Evolutionary conservation across 257 asterid species (phyloP).

Genomic region (Mitragyna speciosa): DNA sequence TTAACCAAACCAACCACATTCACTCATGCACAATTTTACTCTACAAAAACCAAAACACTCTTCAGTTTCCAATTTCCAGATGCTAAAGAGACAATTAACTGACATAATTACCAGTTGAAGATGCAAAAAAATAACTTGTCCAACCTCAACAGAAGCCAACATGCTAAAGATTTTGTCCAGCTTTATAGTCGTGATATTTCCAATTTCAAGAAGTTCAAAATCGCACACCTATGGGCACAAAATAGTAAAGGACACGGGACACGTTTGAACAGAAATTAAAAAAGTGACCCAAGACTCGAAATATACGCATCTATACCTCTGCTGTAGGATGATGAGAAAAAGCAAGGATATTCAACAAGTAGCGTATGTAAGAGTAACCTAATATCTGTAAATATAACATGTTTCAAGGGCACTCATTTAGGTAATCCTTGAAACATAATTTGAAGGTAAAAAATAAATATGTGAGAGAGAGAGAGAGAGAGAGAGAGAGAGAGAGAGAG

Average conservation of each 20-base stretch:
- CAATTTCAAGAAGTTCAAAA: not conserved
- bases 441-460: not conserved
- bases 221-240: not conserved
- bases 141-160: not conserved
- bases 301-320: not conserved
- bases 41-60: not conserved
- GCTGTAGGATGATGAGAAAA: not conserved
- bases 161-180: not conserved
- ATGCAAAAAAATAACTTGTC: not conserved
- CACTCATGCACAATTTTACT: not conserved
- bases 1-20: not conserved
- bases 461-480: too few relatives aligned
- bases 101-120: not conserved
- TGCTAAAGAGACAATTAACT: not conserved
- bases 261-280: not conserved
- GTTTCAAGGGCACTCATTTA: not conserved
- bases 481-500: conserved; percentile 24
- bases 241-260: too few relatives aligned
- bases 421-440: not conserved
- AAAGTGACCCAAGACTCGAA: not conserved
- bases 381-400: too few relatives aligned
- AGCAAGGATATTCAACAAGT: not conserved
- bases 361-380: not conserved
- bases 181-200: not conserved
- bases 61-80: not conserved